Evolutionary conservation across 140 eudicot genomes (phyloP), one percentile per base, ranked within the genome.

Genomic region (Ambrosia hybrid): DNA sequence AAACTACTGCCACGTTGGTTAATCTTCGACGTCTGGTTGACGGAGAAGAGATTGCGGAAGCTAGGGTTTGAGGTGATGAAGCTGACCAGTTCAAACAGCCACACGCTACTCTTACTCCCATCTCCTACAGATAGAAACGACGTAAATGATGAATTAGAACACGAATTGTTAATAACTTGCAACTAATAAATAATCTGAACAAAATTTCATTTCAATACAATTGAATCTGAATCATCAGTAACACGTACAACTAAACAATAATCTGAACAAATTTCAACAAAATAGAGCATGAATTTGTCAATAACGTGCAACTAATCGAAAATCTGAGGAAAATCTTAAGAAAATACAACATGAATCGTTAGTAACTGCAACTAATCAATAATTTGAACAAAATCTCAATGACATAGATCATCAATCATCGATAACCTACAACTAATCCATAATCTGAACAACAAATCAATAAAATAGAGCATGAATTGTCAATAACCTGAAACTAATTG

Each of bases 11-110:
- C 2, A 86, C 87, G 49, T 72, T 75, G 34, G 62, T 33, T 51
- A 73, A 80, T 56, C 84, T 73, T 33, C 87, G 83, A 13, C 87
- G 85, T 76, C 56, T 67, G 6, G 79, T 48, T 57, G 85, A 74
- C 14, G 90, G 85, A 52, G 86, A 87, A 5, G 86, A 77, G 30
- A 87, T 67, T 30, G 86, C 82, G 26, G 94, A 82, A 66, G 89
- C 89, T 36, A 84, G 65, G 39, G 81, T 76, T 70, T 80, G 84
- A 68, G 84, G 81, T 1, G 82, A 72, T 15, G 82, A 78, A 80
- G 78, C 76, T 26, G 72, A 81, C 85, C 78, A 81, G 77, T 71
- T 81, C 55, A 81, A 71, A 81, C 81, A 81, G 38, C 78, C 74
- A 72, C 61, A 76, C 66, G 81, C 58, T 55, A 76, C 71, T 76